A percentile compares a stretch with the other conserved stretches of the same genome.
Evolutionary conservation across 352 stramenopile species (phyloP).

Genomic region (Peronosclerospora sorghi): DNA sequence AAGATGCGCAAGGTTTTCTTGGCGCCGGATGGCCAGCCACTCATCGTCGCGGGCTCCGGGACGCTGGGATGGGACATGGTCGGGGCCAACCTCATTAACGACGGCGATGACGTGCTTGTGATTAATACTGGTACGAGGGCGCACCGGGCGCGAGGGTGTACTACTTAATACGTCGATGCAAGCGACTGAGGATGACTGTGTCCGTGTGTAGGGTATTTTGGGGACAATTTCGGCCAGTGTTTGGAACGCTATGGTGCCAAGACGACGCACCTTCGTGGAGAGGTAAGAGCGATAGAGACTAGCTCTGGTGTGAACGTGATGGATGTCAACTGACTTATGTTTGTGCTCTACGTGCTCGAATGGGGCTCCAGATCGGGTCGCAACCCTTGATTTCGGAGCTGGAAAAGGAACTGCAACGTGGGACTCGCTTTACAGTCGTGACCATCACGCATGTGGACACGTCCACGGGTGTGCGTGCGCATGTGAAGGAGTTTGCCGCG

Average conservation of each 20-base stretch:
- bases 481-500: conserved; percentile 46
- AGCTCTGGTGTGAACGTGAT: background rate
- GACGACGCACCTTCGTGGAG: conserved; percentile 41
- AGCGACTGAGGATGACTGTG: background rate
- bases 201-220: conserved; percentile 48
- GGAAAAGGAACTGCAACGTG: conserved; percentile 26
- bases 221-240: conserved; percentile 56
- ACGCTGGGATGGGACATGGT: conserved; percentile 79
- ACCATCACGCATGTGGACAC: conserved; percentile 76
- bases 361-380: conserved; percentile 32
- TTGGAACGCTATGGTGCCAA: conserved; percentile 60
- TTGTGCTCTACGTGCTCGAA: conserved; percentile 16
- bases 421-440: conserved; percentile 44
- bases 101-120: conserved; percentile 51
- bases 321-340: background rate
- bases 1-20: conserved; percentile 77
- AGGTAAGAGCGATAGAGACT: conserved; percentile 11
- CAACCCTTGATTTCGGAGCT: conserved; percentile 43
- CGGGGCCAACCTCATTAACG: conserved; percentile 56
- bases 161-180: too few relatives aligned
- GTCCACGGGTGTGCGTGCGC: conserved; percentile 54
- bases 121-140: conserved; percentile 43
- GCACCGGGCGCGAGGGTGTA: too few relatives aligned
- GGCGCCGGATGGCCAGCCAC: conserved; percentile 52
- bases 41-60: conserved; percentile 54